These are phyloP conservation scores for Cercospora sojina DNA, from an alignment of 2,329 filamentous ascomycete species.

Conservation along the genomic window DNA sequence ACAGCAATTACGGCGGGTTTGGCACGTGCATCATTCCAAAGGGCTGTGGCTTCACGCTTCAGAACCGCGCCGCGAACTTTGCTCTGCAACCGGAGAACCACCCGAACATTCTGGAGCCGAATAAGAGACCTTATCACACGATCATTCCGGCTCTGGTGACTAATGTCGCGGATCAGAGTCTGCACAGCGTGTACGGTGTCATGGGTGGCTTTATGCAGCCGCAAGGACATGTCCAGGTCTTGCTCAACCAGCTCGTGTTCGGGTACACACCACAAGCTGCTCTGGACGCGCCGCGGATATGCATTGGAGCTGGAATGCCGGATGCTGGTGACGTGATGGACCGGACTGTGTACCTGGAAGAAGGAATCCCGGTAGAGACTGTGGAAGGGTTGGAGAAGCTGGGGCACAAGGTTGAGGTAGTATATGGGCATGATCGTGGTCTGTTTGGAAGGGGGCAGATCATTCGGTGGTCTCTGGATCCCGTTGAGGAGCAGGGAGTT, in stretches of 20 bases:
- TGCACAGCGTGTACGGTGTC: constrained; percentile 88
- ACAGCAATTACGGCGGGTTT: constrained; percentile 88
- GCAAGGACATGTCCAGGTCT: constrained; percentile 89
- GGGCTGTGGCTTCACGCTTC: constrained; percentile 87
- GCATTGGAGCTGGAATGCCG: constrained; percentile 73
- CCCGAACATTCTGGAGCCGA: constrained; percentile 75
- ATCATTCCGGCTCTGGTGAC: constrained; percentile 94
- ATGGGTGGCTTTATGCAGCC: constrained; percentile 99
- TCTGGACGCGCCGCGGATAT: constrained; percentile 87
- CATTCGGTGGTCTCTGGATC: constrained; percentile 72
- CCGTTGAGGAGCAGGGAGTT: constrained; percentile 62
- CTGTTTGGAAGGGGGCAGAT: constrained; percentile 87
- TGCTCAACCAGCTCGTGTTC: constrained; percentile 85
- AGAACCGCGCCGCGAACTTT: constrained; percentile 91
- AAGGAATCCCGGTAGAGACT: constrained; percentile 70
- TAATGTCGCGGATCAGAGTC: constrained; percentile 66
- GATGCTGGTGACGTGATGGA: constrained; percentile 59
- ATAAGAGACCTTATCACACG: constrained; percentile 93
- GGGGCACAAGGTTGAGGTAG: constrained; percentile 71
- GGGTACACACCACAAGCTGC: constrained; percentile 80
- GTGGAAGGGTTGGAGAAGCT: constrained; percentile 64
- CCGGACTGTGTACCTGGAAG: constrained; percentile 73
- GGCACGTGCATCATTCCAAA: constrained; percentile 82
- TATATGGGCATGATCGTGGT: constrained; percentile 63
- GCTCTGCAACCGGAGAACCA: constrained; percentile 63